Evolutionary conservation across 495 filamentous ascomycete genomes (phyloP), one percentile per base, ranked within the genome.

Genomic region (Aspergillus kassunensis): DNA sequence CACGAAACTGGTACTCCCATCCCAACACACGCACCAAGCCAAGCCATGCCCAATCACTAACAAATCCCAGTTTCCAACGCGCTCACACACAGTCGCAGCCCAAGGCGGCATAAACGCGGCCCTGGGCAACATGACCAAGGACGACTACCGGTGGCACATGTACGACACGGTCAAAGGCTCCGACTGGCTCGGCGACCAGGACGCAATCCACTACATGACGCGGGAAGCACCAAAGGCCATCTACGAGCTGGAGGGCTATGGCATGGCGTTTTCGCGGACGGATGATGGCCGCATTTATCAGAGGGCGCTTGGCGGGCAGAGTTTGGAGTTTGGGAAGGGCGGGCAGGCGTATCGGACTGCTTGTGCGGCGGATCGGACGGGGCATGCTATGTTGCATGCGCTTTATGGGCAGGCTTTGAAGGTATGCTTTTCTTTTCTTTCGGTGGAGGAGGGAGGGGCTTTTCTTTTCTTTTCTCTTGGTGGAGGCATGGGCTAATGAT

Each of bases 81-180:
- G 25, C 27, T 45, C 43, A 13, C 24, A 33, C 27, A 45, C 43
- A 12, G 24, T 45, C 3, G 24, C 43, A 30, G 43, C 43, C 24
- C 89, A 92, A 66, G 89, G 89, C 57, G 46, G 46, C 40, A 56
- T 43, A 30, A 39, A 59, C 27, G 15, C 25, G 2, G 23, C 24
- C 11, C 35, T 39, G 2, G 40, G 15, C 20, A 47, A 10, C 30
- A 47, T 45, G 43, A 30, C 43, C 3, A 31, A 45, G 12, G 35
- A 45, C 18, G 25, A 45, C 43, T 33, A 45, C 27, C 43, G 43
- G 12, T 33, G 43, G 43, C 25, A 45, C 18, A 45, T 33, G 43
- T 45, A 45, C 27, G 25, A 45, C 43, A 33, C 43, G 3, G 43
- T 45, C 24, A 45, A 45, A 20, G 25, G 25, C 13, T 33, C 24